phyloP scores from a whole-genome alignment of 768 basidiomycete species.

The Dioszegia crocea region DNA sequence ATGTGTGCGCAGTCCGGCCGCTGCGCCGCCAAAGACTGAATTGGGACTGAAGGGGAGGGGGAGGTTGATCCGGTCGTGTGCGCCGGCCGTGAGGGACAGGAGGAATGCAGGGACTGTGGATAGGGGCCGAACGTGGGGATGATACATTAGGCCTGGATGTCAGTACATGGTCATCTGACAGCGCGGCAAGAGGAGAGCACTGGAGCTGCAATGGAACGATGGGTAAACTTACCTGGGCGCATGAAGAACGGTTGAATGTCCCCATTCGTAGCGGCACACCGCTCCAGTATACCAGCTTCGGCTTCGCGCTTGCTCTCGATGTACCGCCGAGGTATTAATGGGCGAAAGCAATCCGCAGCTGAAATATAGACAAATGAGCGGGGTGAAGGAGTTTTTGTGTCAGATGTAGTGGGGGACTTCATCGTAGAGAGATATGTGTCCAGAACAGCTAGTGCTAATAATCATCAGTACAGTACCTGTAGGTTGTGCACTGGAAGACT shows the following conservation, averaged over 20 bases:
- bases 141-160: conserved; percentile 80
- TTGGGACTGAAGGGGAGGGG: conserved; percentile 26
- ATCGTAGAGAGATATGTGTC: conserved; percentile 53
- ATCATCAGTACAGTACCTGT: conserved; percentile 1
- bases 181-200: no score
- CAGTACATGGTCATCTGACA: conserved; percentile 2
- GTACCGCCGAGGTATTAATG: conserved; percentile 77
- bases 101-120: conserved; percentile 78
- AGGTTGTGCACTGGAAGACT: no score
- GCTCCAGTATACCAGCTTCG: conserved; percentile 63
- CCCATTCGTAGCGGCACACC: conserved; percentile 51
- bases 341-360: conserved; percentile 88
- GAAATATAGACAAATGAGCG: conserved; percentile 83
- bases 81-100: conserved; percentile 70
- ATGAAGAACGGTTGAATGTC: conserved; percentile 70
- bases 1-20: conserved; percentile 74
- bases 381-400: conserved; percentile 9
- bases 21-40: conserved; percentile 52
- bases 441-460: conserved; percentile 62
- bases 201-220: no score
- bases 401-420: background rate
- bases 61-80: conserved; percentile 58
- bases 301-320: conserved; percentile 93
- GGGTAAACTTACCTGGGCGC: conserved; percentile 70
- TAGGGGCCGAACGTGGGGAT: conserved; percentile 86